These are phyloP conservation scores for Macrocybe gigantea DNA, from an alignment of 768 basidiomycete species.

Conservation along the genomic window DNA sequence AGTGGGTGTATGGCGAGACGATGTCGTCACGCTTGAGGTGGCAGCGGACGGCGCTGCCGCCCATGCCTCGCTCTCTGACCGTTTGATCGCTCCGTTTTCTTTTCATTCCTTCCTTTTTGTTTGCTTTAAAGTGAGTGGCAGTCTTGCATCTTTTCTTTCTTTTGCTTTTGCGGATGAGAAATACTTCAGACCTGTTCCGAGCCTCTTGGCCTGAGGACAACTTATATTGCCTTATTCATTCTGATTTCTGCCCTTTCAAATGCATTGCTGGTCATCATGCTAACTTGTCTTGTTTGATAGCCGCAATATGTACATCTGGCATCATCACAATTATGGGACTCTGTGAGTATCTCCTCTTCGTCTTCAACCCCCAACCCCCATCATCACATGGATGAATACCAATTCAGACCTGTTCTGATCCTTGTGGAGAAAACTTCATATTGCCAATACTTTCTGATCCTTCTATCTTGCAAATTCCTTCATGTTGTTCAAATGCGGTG, in stretches of 20 bases:
- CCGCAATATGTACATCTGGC: not conserved
- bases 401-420: conserved; percentile 67
- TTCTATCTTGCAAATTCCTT: not conserved
- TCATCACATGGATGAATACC: conserved; percentile 37
- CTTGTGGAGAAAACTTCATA: conserved; percentile 49
- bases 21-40: conserved; percentile 47
- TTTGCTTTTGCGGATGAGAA: conserved; percentile 47
- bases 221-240: conserved; percentile 57
- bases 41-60: conserved; percentile 55
- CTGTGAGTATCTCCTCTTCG: conserved; percentile 27
- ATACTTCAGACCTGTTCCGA: conserved; percentile 78
- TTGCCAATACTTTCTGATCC: conserved; percentile 45
- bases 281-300: conserved; percentile 10
- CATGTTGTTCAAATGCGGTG: too few species aligned
- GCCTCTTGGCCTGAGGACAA: conserved; percentile 47
- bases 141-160: conserved; percentile 2
- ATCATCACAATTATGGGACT: not conserved
- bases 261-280: not conserved
- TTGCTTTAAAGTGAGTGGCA: conserved; percentile 10
- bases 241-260: conserved; percentile 23
- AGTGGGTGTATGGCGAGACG: conserved; percentile 63
- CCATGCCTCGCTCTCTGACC: conserved; percentile 26
- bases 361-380: conserved; percentile 2
- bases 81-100: conserved; percentile 8
- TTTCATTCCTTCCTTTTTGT: conserved; percentile 10